Percentiles rank a stretch among this genome's conserved stretches.
Evolutionary conservation across 805 yeast species (phyloP).

Genomic region (Yamadazyma nakazawae): DNA sequence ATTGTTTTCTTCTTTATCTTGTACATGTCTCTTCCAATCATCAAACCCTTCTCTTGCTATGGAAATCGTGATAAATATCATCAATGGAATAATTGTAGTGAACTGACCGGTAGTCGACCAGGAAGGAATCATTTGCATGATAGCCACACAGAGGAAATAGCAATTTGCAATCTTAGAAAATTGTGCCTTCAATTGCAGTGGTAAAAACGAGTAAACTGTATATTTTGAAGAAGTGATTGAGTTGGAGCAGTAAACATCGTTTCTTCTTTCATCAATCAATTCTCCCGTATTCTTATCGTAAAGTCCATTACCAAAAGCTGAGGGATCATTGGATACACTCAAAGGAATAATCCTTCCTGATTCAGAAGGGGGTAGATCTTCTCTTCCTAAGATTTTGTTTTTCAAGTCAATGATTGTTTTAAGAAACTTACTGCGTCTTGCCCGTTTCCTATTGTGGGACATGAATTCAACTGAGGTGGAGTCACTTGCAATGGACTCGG

Average conservation of each 20-base stretch:
- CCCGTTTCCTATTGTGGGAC: conserved; percentile 14
- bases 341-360: conserved; percentile 80
- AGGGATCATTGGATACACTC: conserved; percentile 38
- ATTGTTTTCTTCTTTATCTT: conserved; percentile 82
- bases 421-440: conserved; percentile 13
- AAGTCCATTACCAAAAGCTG: conserved; percentile 25
- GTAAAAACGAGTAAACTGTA: conserved; percentile 74
- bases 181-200: conserved; percentile 85
- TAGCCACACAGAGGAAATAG: conserved; percentile 85
- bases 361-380: conserved; percentile 49
- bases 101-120: conserved; percentile 97
- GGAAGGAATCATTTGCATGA: conserved; percentile 91
- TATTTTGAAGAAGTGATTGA: conserved; percentile 84
- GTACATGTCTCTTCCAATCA: conserved; percentile 81
- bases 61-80: conserved; percentile 83
- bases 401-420: conserved; percentile 19
- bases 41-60: conserved; percentile 92
- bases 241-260: conserved; percentile 61
- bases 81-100: conserved; percentile 87
- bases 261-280: conserved; percentile 68
- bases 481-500: conserved; percentile 15
- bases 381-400: conserved; percentile 40
- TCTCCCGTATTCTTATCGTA: conserved; percentile 22
- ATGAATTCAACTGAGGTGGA: conserved; percentile 18
- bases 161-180: conserved; percentile 90